phyloP scores from a whole-genome alignment of 441 rosid genomes.

The Pelargonium australe region DNA sequence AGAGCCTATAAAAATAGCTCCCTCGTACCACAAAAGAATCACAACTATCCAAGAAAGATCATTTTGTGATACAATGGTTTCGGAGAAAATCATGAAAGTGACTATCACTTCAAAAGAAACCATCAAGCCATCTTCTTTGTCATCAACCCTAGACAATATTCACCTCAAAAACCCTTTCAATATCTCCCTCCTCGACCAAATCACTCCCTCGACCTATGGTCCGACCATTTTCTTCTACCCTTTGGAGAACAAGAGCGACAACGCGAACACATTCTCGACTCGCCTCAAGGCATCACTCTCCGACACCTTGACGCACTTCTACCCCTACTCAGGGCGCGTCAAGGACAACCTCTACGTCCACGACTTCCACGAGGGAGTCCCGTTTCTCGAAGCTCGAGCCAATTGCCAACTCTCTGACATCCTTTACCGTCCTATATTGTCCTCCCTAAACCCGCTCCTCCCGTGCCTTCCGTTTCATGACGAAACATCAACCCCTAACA shows the following conservation, averaged over 20 bases:
- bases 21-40: too few species aligned
- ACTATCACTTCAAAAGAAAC: not conserved
- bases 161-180: not conserved
- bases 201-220: conserved; percentile 12
- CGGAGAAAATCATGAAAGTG: conserved; percentile 12
- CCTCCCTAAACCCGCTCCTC: conserved; percentile 12
- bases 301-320: conserved; percentile 11
- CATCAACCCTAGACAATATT: conserved; percentile 5
- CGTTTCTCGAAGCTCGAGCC: conserved; percentile 16
- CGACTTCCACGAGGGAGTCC: conserved; percentile 19
- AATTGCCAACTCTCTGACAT: conserved; percentile 11
- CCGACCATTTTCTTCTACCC: conserved; percentile 20
- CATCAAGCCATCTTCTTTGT: conserved; percentile 13
- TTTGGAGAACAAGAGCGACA: not conserved
- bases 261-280: not conserved
- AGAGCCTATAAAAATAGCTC: too few species aligned
- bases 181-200: conserved; percentile 22
- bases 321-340: conserved; percentile 22
- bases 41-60: too few species aligned
- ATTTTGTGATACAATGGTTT: too few species aligned
- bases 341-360: conserved; percentile 15
- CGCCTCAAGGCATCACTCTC: conserved; percentile 14
- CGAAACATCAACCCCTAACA: conserved; percentile 9
- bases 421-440: conserved; percentile 15
- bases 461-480: conserved; percentile 15